These are phyloP conservation scores for Chamaecyparis obtusa DNA, from an alignment of 75 land plant genomes.

Conservation along the genomic window DNA sequence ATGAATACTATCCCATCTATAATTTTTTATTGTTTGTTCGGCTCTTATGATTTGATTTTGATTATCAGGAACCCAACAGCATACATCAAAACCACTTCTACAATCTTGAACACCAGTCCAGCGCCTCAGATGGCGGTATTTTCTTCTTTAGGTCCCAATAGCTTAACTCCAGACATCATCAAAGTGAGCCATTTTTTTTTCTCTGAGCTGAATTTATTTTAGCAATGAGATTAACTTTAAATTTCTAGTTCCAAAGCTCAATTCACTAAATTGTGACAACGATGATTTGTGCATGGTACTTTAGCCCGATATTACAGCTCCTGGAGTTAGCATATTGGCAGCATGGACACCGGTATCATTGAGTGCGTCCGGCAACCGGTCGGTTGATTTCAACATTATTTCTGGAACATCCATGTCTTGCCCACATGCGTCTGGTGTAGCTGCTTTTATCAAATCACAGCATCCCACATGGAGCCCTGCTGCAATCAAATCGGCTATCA, in stretches of 20 bases:
- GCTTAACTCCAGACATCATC: background rate
- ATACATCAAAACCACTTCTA: background rate
- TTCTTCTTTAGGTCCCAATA: background rate
- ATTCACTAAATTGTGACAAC: background rate
- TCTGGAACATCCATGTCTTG: conserved; percentile 10
- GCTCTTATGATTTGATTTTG: background rate
- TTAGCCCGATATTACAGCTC: conserved; percentile 4
- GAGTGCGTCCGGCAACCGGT: too few species aligned
- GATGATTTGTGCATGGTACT: background rate
- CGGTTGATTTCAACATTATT: background rate
- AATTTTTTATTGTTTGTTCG: too few species aligned
- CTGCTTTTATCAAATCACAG: background rate
- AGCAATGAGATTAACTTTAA: too few species aligned
- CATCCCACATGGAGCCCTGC: conserved; percentile 3
- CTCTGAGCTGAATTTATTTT: background rate
- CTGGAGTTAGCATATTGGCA: conserved; percentile 7
- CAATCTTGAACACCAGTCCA: background rate
- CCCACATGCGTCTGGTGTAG: background rate
- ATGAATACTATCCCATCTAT: too few species aligned
- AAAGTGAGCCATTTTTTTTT: background rate
- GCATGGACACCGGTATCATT: background rate
- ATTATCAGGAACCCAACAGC: background rate
- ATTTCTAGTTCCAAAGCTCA: background rate
- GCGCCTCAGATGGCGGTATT: background rate
- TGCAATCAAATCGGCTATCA: background rate